Percentiles rank a stretch among this genome's conserved stretches.
Conservation (phyloP, 2,329 filamentous ascomycete species). For the Emergomyces orientalis region DNA sequence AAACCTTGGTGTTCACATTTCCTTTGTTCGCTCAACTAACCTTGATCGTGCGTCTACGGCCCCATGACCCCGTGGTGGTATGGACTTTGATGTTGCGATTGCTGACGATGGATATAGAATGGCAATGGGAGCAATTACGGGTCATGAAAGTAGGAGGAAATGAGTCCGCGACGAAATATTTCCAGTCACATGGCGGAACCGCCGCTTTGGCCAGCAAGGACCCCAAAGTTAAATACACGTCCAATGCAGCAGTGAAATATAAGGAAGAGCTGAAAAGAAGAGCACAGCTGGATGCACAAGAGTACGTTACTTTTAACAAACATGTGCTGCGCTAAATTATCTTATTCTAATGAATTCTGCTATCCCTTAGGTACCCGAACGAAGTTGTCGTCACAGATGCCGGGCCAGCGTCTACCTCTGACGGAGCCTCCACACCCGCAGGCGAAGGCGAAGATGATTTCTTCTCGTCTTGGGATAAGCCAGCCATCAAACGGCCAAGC, state of each 20-base stretch:
- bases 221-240: conserved; percentile 92
- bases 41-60: conserved; percentile 71
- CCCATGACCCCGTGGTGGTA: conserved; percentile 6
- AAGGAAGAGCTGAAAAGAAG: conserved; percentile 91
- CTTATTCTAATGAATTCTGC: conserved; percentile 6
- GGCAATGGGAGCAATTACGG: conserved; percentile 98
- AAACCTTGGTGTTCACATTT: conserved; percentile 97
- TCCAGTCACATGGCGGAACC: conserved; percentile 90
- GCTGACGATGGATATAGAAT: conserved; percentile 49
- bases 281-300: conserved; percentile 70
- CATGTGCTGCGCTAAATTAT: conserved; percentile 6
- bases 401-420: conserved; percentile 48
- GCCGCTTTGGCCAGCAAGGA: conserved; percentile 95
- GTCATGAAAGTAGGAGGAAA: conserved; percentile 98
- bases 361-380: conserved; percentile 57
- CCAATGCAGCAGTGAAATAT: conserved; percentile 87
- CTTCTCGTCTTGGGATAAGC: conserved; percentile 99
- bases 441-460: conserved; percentile 84
- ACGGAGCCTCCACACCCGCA: conserved; percentile 65
- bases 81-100: conserved; percentile 1
- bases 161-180: conserved; percentile 95
- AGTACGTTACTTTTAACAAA: conserved; percentile 50
- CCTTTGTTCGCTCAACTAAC: conserved; percentile 96
- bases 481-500: conserved; percentile 88
- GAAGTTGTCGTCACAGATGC: conserved; percentile 79